Percentiles rank a stretch among this genome's conserved stretches.
Evolutionary conservation across 352 stramenopile species (phyloP).

Genomic region (Pythium volutum): DNA sequence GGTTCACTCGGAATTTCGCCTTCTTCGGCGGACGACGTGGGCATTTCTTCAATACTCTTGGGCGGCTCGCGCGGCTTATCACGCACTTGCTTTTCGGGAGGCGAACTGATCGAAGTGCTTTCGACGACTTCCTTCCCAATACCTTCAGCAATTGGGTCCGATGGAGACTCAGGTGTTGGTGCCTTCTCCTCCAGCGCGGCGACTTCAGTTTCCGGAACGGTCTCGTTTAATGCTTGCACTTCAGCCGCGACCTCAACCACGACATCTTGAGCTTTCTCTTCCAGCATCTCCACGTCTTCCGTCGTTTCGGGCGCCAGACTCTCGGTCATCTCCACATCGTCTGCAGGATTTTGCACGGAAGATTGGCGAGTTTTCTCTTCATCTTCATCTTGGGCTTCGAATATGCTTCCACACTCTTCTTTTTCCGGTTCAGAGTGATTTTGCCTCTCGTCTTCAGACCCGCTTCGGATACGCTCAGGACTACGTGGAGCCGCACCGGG

Average conservation of each 20-base stretch:
- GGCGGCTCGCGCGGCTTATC: background rate
- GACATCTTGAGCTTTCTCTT: background rate
- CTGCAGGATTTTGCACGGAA: background rate
- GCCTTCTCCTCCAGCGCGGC: background rate
- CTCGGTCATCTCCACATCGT: background rate
- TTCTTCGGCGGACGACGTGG: slow-evolving; percentile 14
- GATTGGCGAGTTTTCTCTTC: background rate
- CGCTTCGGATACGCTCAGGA: background rate
- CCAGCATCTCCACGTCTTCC: slow-evolving; percentile 4
- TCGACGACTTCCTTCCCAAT: background rate
- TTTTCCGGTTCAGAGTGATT: slow-evolving; percentile 1
- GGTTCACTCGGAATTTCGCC: slow-evolving; percentile 20
- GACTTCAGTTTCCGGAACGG: background rate
- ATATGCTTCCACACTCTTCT: background rate
- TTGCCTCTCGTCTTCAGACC: slow-evolving; percentile 4
- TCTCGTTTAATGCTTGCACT: background rate
- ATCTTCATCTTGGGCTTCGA: background rate
- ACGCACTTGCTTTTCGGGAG: background rate
- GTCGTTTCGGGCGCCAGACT: background rate
- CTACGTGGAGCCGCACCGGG: no score
- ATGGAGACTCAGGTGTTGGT: background rate
- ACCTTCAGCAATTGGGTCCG: background rate
- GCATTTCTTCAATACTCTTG: background rate
- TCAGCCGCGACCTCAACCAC: background rate
- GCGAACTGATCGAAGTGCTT: background rate